Base-by-base conservation (phyloP, 2,329 filamentous ascomycete species). In the Raffaelea arxii region DNA sequence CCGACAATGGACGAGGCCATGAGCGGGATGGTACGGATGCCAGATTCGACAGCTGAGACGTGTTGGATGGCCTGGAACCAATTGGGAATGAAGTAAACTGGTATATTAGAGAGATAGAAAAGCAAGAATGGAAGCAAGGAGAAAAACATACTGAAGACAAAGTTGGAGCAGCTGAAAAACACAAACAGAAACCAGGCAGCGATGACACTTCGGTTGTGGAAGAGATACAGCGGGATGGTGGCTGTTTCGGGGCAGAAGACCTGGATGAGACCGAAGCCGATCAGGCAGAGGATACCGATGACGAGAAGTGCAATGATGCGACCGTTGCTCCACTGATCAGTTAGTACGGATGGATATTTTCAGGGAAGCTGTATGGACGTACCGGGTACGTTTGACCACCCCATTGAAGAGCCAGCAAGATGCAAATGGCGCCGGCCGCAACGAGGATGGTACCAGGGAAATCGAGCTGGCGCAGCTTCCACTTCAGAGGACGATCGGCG, bases 61-160 rank as follows among this genome's bases (percentile, higher is more conserved):
- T 56, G 57, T 38, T 65, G 56, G 30, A 69, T 63, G 12, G 62
- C 65, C 49, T 71, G 70, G 53, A 71, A 71, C 66, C 68, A 74
- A 47, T 46, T 50, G 35, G 48, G 45, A 6, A 52, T 22, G 21
- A 46, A 52, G 43, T 52, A 52, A 36, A 39, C 38, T 23, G 32
- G 16, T 9, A n/a, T 12, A 18, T 36, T 6, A 36, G 32, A 6
- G 32, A 16, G 32, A 7, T 12, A 36, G 32, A 16, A 32, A 32
- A 32, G 27, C 9, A 32, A 32, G 16, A 16, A 32, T 35, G 6
- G 7, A 6, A 21, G 16, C 7, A 18, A 18, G 27, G 27, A 16
- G 27, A 16, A 18, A 36, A 18, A 36, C 32, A n/a, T 36, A 44
- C 42, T 23, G 19, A 44, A 18, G 30, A 44, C 42, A 44, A 44